Base-by-base conservation (phyloP, 2,329 filamentous ascomycete genomes). In the Aspergillus niger region DNA sequence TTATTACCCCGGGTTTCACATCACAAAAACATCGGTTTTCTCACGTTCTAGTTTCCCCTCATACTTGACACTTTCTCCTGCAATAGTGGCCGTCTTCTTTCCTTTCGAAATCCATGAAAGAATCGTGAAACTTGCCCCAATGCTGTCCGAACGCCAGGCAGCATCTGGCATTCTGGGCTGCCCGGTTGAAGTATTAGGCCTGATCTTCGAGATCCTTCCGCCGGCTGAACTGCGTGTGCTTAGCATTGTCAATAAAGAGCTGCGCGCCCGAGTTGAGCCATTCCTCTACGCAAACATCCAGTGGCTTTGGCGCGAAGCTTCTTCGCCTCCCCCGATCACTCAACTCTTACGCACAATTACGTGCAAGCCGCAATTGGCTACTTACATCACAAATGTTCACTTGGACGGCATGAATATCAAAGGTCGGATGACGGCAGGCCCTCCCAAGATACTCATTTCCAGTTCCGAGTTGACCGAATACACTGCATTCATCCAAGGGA, bases 201-300 rank as follows among this genome's bases (percentile, higher is more conserved):
- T 66, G 47, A 54, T 70, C 17, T 60, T 69, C 48, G 30, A 56
- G 17, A 26, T 54, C n/a, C 63, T 70, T 20, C 64, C 61, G 7
- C 32, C 58, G 5, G 13, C 56, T 47, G 65, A 69, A 43, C 55
- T 61, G 20, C 39, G 44, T 15, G 47, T 47, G 30, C 47, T 68
- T 36, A 64, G 56, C 30, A 63, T 66, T 57, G 62, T 61, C 8
- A 62, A 63, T 53, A 58, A 59, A 13, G 36, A 30, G 3, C 59
- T 67, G 20, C 57, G 53, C 32, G 5, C 55, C 26, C 20, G 64
- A 15, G 55, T 63, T 20, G 68, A 66, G 60, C 65, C 60, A 38
- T 50, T 63, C 1, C 62, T 70, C 43, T 68, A 70, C 59, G 51
- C 65, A 13, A 55, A 59, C 10, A 60, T 70, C 54, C 38, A 63